Evolutionary conservation across 257 asterid species (phyloP).

Genomic region (Jasminum sambac): DNA sequence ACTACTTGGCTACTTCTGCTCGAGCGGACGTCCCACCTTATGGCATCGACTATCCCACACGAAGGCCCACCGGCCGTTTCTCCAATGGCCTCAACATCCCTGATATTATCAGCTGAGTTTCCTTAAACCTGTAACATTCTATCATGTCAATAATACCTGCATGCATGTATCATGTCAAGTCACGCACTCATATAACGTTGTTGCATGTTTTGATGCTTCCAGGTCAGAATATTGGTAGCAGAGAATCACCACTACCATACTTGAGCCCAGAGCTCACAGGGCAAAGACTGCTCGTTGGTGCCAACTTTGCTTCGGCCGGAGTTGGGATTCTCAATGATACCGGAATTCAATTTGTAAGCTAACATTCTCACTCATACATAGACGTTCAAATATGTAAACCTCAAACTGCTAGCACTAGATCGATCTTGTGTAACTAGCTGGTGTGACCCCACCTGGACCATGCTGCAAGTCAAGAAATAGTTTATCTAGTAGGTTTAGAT

Average conservation of each 20-base stretch:
- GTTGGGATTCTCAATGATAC: constrained; percentile 80
- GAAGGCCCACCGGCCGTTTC: constrained; percentile 59
- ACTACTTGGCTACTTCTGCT: constrained; percentile 55
- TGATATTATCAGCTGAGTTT: constrained; percentile 56
- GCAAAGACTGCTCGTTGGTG: constrained; percentile 48
- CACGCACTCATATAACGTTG: background rate
- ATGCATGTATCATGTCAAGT: background rate
- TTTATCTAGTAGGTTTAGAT: no score
- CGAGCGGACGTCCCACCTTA: constrained; percentile 68
- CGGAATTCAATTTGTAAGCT: constrained; percentile 58
- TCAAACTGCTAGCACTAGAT: no score
- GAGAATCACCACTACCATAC: constrained; percentile 54
- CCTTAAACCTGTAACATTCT: background rate
- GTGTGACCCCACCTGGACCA: no score
- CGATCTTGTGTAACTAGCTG: no score
- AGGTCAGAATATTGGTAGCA: constrained; percentile 54
- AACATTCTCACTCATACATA: no score
- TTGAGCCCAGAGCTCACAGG: constrained; percentile 54
- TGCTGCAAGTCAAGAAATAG: no score
- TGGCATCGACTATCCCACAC: constrained; percentile 58
- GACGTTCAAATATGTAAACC: no score
- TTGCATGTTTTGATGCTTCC: background rate
- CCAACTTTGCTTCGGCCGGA: constrained; percentile 82
- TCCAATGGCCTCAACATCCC: constrained; percentile 67
- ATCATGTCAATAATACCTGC: background rate